Evolutionary conservation across 2,329 filamentous ascomycete species (phyloP).

Genomic region (Orbilia quercus): DNA sequence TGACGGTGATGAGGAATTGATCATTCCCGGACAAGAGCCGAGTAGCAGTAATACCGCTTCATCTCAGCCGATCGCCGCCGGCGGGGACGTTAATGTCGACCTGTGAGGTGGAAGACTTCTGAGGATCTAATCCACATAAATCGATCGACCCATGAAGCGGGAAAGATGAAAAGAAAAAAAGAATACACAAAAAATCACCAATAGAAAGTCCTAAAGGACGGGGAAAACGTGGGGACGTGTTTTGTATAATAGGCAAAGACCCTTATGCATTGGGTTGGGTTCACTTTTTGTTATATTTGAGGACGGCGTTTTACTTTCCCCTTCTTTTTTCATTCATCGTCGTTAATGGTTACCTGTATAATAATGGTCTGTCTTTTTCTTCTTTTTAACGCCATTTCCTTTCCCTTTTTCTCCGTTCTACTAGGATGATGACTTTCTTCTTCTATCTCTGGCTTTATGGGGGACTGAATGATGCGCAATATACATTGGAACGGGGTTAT

Average conservation of each 20-base stretch:
- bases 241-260: constrained; percentile 52
- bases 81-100: constrained; percentile 29
- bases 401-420: background rate
- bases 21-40: constrained; percentile 69
- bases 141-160: background rate
- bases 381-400: constrained; percentile 34
- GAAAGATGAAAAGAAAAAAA: constrained; percentile 20
- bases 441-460: constrained; percentile 11
- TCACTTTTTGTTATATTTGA: constrained; percentile 31
- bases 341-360: constrained; percentile 36
- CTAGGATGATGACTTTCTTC: constrained; percentile 11
- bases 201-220: constrained; percentile 15
- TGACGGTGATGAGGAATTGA: constrained; percentile 74
- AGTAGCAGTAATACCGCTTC: constrained; percentile 38
- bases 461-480: constrained; percentile 12
- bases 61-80: constrained; percentile 41
- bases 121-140: background rate
- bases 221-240: constrained; percentile 19
- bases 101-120: constrained; percentile 13
- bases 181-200: constrained; percentile 2
- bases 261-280: constrained; percentile 51
- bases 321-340: constrained; percentile 7
- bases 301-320: constrained; percentile 54
- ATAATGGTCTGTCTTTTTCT: constrained; percentile 26
- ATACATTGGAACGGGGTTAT: constrained; percentile 27